phyloP scores from a whole-genome alignment of 2,329 filamentous ascomycete species.

The Alternaria sp. region DNA sequence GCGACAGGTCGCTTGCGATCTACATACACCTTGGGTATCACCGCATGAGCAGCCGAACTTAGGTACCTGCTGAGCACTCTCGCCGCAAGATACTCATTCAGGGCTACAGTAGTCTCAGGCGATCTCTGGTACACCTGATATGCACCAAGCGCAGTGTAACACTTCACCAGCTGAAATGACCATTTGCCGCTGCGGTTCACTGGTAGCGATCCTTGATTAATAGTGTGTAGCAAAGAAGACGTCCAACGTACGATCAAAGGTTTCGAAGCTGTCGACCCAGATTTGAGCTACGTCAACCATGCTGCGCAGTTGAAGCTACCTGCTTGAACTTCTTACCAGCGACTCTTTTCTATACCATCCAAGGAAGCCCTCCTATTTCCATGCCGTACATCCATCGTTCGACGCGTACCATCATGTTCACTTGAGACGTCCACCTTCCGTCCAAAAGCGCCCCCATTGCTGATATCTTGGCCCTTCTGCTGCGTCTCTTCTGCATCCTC shows the following conservation, averaged over 20 bases:
- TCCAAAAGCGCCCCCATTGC: background rate
- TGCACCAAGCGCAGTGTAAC: background rate
- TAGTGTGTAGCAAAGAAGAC: background rate
- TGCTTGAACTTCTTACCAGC: background rate
- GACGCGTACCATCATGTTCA: background rate
- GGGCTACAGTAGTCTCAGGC: background rate
- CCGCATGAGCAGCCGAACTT: background rate
- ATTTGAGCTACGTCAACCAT: background rate
- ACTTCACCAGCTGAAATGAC: background rate
- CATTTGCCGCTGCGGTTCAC: background rate
- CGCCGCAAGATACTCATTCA: background rate
- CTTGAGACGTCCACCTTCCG: background rate
- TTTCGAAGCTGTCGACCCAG: background rate
- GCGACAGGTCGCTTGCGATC: background rate
- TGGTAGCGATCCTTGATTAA: rapidly evolving
- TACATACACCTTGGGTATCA: background rate
- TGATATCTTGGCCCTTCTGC: rapidly evolving
- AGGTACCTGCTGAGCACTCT: background rate
- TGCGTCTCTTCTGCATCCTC: background rate
- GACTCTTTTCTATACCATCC: background rate
- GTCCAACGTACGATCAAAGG: background rate
- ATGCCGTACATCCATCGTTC: background rate
- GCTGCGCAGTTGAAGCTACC: background rate
- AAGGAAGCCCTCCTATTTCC: background rate
- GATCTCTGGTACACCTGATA: rapidly evolving